phyloP scores from a whole-genome alignment of 83 land plant species.

The Thuja plicata region DNA sequence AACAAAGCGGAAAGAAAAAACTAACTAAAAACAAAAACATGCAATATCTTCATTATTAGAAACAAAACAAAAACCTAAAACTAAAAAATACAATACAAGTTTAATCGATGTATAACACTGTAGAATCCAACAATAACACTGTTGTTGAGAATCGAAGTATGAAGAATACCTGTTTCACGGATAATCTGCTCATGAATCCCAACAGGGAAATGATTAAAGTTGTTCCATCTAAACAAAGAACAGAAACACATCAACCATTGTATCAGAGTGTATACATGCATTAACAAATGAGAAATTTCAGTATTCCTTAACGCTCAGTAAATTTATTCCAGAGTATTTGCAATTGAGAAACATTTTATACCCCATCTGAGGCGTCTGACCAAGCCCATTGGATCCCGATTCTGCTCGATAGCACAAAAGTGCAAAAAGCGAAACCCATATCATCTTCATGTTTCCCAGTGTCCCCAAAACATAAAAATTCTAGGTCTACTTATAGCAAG shows the following conservation, averaged over 20 bases:
- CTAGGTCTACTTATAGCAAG: not conserved
- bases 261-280: not conserved
- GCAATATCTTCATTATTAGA: no score
- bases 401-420: not conserved
- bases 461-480: not conserved
- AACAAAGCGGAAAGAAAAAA: no score
- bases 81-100: no score
- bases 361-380: not conserved
- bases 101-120: no score
- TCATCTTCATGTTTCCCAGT: not conserved
- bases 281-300: not conserved
- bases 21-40: no score
- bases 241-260: not conserved
- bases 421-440: not conserved
- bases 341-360: not conserved
- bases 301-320: not conserved
- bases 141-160: no score
- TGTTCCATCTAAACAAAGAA: conserved; percentile 50
- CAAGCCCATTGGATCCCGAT: not conserved
- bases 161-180: conserved; percentile 28
- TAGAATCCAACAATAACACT: no score
- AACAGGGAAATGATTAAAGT: conserved; percentile 64
- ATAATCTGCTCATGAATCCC: conserved; percentile 34
- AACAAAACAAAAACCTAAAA: no score
- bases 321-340: not conserved